Evolutionary conservation across 2,329 filamentous ascomycete genomes (phyloP).

Genomic region (Bertia moriformis): DNA sequence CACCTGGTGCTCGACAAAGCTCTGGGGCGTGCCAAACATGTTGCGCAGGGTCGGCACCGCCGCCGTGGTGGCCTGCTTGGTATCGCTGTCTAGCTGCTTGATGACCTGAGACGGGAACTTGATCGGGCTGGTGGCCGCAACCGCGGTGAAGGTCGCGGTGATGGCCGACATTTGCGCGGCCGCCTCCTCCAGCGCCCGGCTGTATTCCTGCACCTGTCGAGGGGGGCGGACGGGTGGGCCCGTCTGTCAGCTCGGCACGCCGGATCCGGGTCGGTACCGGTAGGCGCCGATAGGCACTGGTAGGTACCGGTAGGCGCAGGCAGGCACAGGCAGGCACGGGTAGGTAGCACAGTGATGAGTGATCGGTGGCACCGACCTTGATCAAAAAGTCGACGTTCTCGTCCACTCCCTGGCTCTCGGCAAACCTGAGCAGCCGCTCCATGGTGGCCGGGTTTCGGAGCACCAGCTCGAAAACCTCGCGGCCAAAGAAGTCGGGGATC

Average conservation of each 20-base stretch:
- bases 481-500: slow-evolving; percentile 30
- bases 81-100: slow-evolving; percentile 25
- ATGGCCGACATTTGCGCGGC: slow-evolving; percentile 27
- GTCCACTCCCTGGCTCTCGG: slow-evolving; percentile 26
- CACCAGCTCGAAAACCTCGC: slow-evolving; percentile 32
- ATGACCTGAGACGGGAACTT: slow-evolving; percentile 24
- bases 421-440: slow-evolving; percentile 30
- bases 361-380: slow-evolving; percentile 22
- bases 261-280: too few relatives aligned
- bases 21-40: slow-evolving; percentile 25
- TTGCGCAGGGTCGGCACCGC: slow-evolving; percentile 29
- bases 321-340: neutral
- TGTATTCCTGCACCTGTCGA: slow-evolving; percentile 11
- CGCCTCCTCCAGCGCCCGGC: slow-evolving; percentile 27
- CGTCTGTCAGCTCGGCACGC: too few relatives aligned
- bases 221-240: too few relatives aligned
- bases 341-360: neutral
- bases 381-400: slow-evolving; percentile 35
- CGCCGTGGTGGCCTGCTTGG: slow-evolving; percentile 26
- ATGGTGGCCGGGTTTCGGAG: slow-evolving; percentile 30
- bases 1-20: slow-evolving; percentile 26
- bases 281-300: too few relatives aligned
- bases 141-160: slow-evolving; percentile 25
- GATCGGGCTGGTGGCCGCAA: too few relatives aligned
- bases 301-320: slow-evolving; percentile 1